Evolutionary conservation across 169 alveolate genomes (phyloP).

Genomic region (Perkinsus chesapeaki): DNA sequence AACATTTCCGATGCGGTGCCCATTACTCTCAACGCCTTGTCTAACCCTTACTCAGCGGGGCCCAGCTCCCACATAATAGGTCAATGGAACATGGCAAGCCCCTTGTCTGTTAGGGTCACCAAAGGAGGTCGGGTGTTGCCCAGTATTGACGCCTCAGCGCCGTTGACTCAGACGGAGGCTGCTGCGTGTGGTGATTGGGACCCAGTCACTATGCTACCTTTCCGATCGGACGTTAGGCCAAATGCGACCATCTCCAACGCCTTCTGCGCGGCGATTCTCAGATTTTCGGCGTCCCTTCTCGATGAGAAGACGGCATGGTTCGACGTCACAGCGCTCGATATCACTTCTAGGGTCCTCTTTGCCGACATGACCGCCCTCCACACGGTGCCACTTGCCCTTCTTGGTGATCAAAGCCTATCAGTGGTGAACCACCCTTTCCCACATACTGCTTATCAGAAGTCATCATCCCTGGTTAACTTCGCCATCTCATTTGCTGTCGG

Average conservation of each 20-base stretch:
- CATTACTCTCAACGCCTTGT: not conserved
- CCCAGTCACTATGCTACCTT: not conserved
- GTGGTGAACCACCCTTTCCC: not conserved
- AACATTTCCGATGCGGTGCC: not conserved
- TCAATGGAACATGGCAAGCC: not conserved
- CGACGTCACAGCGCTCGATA: not conserved
- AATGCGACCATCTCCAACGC: not conserved
- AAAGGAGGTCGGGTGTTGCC: not conserved
- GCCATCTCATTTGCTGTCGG: not conserved
- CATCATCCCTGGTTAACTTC: not conserved
- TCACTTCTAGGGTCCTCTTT: not conserved
- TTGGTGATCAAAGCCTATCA: not conserved
- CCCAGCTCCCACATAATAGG: not conserved
- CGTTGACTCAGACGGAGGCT: not conserved
- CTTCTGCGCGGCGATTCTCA: not conserved
- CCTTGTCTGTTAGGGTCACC: not conserved
- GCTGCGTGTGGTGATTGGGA: not conserved
- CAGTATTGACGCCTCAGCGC: not conserved
- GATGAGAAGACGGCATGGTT: not conserved
- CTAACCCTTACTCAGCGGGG: not conserved
- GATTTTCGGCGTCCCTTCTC: not conserved
- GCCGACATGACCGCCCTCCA: not conserved
- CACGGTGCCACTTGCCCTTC: not conserved
- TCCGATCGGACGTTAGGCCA: not conserved
- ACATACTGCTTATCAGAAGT: not conserved